phyloP scores from a whole-genome alignment of 352 stramenopile species.

The Globisporangium cylindrosporum region DNA sequence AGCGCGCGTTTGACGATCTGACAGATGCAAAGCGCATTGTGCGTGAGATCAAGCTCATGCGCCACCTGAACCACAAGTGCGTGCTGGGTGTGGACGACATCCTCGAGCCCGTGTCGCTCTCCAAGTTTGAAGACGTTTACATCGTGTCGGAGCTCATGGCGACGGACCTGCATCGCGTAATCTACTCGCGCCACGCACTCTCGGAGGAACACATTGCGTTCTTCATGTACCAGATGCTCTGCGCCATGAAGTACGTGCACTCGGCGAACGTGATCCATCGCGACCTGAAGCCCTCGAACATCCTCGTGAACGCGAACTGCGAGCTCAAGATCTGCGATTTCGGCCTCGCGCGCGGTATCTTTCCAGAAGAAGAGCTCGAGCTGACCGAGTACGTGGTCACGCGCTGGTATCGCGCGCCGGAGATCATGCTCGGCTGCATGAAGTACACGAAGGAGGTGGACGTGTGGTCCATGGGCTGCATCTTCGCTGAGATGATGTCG shows the following conservation, averaged over 20 bases:
- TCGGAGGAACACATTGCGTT: conserved; percentile 87
- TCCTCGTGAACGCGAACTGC: conserved; percentile 94
- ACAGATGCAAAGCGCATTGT: conserved; percentile 99
- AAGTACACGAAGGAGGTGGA: conserved; percentile 89
- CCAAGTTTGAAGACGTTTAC: conserved; percentile 88
- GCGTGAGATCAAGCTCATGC: conserved; percentile 94
- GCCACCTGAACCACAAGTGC: conserved; percentile 90
- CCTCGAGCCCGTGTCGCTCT: conserved; percentile 54
- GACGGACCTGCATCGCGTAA: conserved; percentile 88
- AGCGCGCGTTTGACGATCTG: conserved; percentile 94
- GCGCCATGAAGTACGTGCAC: conserved; percentile 92
- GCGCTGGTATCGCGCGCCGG: conserved; percentile 6
- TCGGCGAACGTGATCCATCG: conserved; percentile 93
- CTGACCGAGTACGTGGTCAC: conserved; percentile 91
- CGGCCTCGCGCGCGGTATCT: conserved; percentile 83
- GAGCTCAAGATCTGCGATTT: conserved; percentile 93
- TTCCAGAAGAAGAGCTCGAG: conserved; percentile 14
- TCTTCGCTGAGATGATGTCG: conserved; percentile 98
- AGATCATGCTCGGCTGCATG: conserved; percentile 60
- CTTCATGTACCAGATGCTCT: conserved; percentile 91
- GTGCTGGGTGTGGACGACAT: conserved; percentile 82
- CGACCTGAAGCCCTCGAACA: conserved; percentile 97
- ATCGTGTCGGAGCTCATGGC: conserved; percentile 91
- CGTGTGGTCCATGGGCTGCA: conserved; percentile 97
- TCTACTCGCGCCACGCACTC: conserved; percentile 85